Evolutionary conservation across 257 asterid genomes (phyloP).

Genomic region (Haberlea rhodopensis): DNA sequence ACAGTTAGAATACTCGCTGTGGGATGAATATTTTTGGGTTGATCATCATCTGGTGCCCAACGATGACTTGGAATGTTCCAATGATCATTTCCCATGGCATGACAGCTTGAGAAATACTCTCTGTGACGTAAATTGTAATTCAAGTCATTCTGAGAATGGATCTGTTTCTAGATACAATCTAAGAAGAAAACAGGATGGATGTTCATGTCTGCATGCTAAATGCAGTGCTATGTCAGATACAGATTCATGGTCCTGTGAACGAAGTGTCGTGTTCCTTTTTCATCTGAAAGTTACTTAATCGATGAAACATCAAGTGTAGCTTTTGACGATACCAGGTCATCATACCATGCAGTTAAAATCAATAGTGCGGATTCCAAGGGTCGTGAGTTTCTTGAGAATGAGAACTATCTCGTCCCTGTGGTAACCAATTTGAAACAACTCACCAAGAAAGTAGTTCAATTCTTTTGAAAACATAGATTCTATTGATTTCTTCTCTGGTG

Average conservation of each 20-base stretch:
- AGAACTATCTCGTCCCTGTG: constrained; percentile 34
- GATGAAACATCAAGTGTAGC: constrained; percentile 52
- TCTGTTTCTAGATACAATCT: constrained; percentile 30
- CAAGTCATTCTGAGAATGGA: constrained; percentile 32
- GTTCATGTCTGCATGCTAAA: constrained; percentile 37
- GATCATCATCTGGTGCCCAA: neutral
- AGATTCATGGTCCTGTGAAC: constrained; percentile 36
- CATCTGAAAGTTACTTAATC: constrained; percentile 34
- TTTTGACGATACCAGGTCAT: constrained; percentile 39
- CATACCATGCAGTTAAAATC: constrained; percentile 36
- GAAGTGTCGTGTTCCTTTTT: constrained; percentile 43
- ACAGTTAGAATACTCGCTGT: neutral
- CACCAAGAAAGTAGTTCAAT: constrained; percentile 44
- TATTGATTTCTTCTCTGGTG: constrained; percentile 52
- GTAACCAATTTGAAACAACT: constrained; percentile 45
- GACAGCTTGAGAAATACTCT: neutral
- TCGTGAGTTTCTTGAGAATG: constrained; percentile 39
- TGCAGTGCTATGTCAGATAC: constrained; percentile 50
- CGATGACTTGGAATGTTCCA: neutral
- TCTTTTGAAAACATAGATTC: constrained; percentile 62
- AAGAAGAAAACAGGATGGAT: constrained; percentile 29
- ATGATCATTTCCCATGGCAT: neutral
- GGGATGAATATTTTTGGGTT: neutral
- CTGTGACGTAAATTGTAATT: constrained; percentile 1
- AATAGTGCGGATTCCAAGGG: constrained; percentile 31